Percentiles rank a stretch among this genome's conserved stretches.
Conservation (phyloP, 148 eudicot species). For the Rhododendron griersonianum region DNA sequence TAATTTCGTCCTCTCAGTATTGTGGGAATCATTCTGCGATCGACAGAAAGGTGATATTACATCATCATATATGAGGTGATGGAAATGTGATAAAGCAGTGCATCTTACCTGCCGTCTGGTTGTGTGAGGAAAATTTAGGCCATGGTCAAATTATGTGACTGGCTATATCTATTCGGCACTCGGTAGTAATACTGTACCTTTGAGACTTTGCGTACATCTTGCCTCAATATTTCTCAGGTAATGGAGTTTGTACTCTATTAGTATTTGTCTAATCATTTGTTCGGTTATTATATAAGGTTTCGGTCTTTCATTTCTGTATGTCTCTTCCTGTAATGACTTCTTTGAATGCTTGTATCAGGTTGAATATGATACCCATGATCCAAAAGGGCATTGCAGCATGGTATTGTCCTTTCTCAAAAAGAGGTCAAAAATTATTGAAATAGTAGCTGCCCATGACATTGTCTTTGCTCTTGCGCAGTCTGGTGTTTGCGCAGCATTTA, state of each 20-base stretch:
- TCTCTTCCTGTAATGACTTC: background rate
- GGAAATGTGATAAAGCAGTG: background rate
- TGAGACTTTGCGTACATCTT: background rate
- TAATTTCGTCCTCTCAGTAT: background rate
- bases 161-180: background rate
- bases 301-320: background rate
- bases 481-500: constrained; percentile 96
- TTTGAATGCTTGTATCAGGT: constrained; percentile 44
- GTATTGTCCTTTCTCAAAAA: constrained; percentile 74
- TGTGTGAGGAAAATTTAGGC: background rate
- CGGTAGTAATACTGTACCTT: background rate
- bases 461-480: constrained; percentile 98
- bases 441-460: constrained; percentile 92
- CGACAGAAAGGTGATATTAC: background rate
- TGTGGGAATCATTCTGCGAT: background rate
- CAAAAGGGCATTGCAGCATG: constrained; percentile 73
- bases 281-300: background rate
- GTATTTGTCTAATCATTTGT: background rate
- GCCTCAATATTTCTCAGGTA: background rate
- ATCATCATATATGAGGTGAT: background rate
- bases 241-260: background rate
- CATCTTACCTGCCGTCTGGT: background rate
- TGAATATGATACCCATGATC: constrained; percentile 98
- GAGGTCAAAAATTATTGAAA: constrained; percentile 84
- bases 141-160: background rate